Base-by-base conservation (phyloP, 2,329 filamentous ascomycete species). In the Neonectria punicea region DNA sequence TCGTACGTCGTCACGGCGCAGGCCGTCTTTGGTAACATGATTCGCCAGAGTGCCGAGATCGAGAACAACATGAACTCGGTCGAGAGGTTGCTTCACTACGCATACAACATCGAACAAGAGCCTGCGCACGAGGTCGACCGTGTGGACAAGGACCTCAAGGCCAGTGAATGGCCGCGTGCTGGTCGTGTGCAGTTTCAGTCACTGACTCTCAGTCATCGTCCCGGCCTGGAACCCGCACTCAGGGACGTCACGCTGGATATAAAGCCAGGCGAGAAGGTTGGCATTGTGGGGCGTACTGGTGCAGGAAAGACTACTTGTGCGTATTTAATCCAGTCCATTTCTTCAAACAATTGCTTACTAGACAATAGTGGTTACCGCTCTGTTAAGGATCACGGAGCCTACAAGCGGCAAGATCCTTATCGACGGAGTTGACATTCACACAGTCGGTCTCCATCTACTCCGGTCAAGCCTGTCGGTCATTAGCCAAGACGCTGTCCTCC, bases 31-130 rank as follows among this genome's bases (percentile, higher is more conserved):
- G 88, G 90, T 2, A 87, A 90, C 75, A 89, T 91, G 85, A 86
- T 92, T 49, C 89, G 91, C 58, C 90, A 69, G 18, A 74, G 71
- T 1, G 71, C 73, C 0, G 73, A 74, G 49, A 73, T 74, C 3
- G 94, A 97, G 81, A 94, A 97, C 78, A 97, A 97, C 78, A 97
- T 97, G 94, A 97, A 97, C 78, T 94, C 93, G 1, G 93, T 97
- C 3, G 94, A 97, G 80, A 91, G 94, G 73, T 90, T 98, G 75
- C 94, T 96, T 79, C 93, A 97, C 75, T 97, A 97, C 74, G 89
- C 87, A 58, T 87, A 97, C 46, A 92, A 97, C 53, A 91, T 97
- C 1, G 93, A 97, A 72, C 93, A 97, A 77, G 94, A 97, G 80
- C 93, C 94, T 44, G 39, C 39, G 7, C 39, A 43, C 39, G 39